Base-by-base conservation (phyloP, 2,329 filamentous ascomycete species). In the Neospermospora avenae region DNA sequence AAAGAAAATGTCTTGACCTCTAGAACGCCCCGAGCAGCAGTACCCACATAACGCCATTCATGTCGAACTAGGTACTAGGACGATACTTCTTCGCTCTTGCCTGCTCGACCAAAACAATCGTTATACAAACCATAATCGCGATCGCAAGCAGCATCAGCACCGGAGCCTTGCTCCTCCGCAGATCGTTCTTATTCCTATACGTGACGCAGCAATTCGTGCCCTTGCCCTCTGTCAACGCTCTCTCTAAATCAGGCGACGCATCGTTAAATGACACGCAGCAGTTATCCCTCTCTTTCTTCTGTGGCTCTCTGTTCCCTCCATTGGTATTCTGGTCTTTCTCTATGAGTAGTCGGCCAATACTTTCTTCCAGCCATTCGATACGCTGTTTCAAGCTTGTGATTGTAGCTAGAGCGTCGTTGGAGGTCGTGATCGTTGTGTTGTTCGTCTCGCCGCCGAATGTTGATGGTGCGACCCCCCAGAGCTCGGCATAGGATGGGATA, bases 321-420 rank as follows among this genome's bases (percentile, higher is more conserved):
- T 34, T 59, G 8, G 20, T n/a, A 31, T 42, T 52, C 24, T 53
- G 51, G 11, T 60, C 58, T 20, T 54, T 58, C 42, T 59, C 58
- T 49, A 69, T 65, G 16, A 71, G 56, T 4, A 71, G 52, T 10
- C 63, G 59, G 2, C 69, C 69, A 18, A 71, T 64, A 20, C 56
- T 61, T 51, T 71, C 69, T 48, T 71, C 69, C 18, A 71, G 57
- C 57, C 67, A 66, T 52, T 70, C 67, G 11, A 70, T 64, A 18
- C 68, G 62, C 48, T 63, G 60, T 44, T 66, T 67, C 34, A 71
- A 44, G 2, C 63, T 60, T 14, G 60, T 59, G 7, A 71, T 65
- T 10, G 63, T 67, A 2, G 60, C 55, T 0, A 69, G 46, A 1
- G 67, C 64, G 60, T 68, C 64, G 39, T 67, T 68, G n/a, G 58